Conservation (phyloP, 345 rosid genomes). For the Anastatica hierochuntica region DNA sequence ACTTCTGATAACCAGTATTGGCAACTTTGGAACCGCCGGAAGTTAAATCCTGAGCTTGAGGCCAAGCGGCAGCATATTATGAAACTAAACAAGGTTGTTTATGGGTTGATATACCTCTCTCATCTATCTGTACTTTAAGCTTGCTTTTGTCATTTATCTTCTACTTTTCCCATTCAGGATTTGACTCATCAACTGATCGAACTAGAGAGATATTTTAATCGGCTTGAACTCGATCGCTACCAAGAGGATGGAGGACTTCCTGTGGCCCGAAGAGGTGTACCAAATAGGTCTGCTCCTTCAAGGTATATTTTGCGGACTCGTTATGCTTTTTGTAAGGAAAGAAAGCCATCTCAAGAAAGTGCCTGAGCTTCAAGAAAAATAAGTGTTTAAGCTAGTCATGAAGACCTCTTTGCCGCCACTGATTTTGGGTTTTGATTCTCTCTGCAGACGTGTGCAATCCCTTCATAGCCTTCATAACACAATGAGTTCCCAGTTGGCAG, state of each 20-base stretch:
- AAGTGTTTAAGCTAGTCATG: slow-evolving; percentile 1
- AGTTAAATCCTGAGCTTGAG: slow-evolving; percentile 77
- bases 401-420: neutral
- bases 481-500: slow-evolving; percentile 64
- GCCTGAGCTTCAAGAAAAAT: too few relatives aligned
- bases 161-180: slow-evolving; percentile 38
- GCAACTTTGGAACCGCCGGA: slow-evolving; percentile 90
- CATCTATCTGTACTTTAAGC: slow-evolving; percentile 5
- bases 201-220: slow-evolving; percentile 81
- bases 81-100: slow-evolving; percentile 57
- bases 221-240: slow-evolving; percentile 72
- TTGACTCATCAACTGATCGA: slow-evolving; percentile 76
- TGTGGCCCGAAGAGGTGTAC: slow-evolving; percentile 37
- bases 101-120: slow-evolving; percentile 10
- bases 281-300: slow-evolving; percentile 46
- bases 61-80: slow-evolving; percentile 54
- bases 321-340: neutral
- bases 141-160: slow-evolving; percentile 7
- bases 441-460: slow-evolving; percentile 57
- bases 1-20: slow-evolving; percentile 66
- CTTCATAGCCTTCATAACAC: slow-evolving; percentile 68
- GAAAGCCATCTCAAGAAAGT: neutral
- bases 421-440: slow-evolving; percentile 13
- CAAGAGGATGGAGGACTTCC: slow-evolving; percentile 42
- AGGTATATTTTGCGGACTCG: slow-evolving; percentile 38